These are phyloP conservation scores for Acer negundo DNA, from an alignment of 345 rosid species.

Conservation along the genomic window DNA sequence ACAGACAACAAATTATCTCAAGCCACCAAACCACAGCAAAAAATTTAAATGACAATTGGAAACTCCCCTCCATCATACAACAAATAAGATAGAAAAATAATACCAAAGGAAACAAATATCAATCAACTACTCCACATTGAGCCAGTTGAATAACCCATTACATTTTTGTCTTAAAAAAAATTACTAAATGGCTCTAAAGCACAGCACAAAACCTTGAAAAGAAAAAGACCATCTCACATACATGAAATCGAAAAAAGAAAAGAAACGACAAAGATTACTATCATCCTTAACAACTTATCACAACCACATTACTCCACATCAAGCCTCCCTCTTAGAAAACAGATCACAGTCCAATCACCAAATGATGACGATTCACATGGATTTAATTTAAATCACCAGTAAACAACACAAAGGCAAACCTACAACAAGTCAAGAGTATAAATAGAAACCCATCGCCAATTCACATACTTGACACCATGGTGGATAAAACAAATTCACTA, in stretches of 20 bases:
- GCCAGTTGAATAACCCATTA: not conserved
- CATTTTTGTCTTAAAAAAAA: not conserved
- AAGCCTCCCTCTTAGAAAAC: not conserved
- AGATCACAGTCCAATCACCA: constrained; percentile 1
- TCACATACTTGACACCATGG: not conserved
- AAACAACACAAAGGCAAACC: not conserved
- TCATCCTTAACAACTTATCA: not conserved
- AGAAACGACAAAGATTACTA: not conserved
- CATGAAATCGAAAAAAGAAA: not conserved
- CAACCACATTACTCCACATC: constrained; percentile 4
- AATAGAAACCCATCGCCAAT: not conserved
- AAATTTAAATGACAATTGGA: not conserved
- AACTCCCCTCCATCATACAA: not conserved
- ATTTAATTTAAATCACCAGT: not conserved
- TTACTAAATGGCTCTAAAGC: not conserved
- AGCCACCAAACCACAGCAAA: not conserved
- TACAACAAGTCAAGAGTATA: not conserved
- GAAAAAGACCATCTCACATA: not conserved
- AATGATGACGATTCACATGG: not conserved
- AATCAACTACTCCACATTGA: not conserved
- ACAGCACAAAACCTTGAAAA: not conserved
- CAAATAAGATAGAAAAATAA: not conserved
- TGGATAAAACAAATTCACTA: not conserved
- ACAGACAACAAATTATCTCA: not conserved
- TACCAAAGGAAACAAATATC: not conserved